These are phyloP conservation scores for Macrophomina tecta DNA, from an alignment of 2,329 filamentous ascomycete genomes.

Conservation along the genomic window DNA sequence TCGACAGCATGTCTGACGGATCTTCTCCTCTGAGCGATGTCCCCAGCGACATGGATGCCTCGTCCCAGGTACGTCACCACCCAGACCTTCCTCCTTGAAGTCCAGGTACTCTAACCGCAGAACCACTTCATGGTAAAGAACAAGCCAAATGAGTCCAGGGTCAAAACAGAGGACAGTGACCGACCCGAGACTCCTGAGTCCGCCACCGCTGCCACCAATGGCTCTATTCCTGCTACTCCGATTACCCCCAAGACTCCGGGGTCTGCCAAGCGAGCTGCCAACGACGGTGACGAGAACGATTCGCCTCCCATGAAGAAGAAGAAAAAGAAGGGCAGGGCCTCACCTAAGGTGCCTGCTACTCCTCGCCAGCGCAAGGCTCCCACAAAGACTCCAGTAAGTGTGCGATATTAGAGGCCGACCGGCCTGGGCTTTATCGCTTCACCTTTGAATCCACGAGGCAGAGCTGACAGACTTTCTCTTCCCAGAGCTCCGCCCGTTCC, in stretches of 20 bases:
- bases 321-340: slow-evolving; percentile 20
- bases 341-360: neutral
- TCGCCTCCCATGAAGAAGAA: slow-evolving; percentile 11
- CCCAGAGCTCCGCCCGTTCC: slow-evolving; percentile 14
- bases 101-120: neutral
- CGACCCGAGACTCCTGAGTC: neutral
- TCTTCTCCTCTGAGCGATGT: slow-evolving; percentile 1
- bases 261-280: slow-evolving; percentile 4
- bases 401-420: too few relatives aligned
- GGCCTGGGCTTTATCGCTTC: neutral
- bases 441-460: neutral
- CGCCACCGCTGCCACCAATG: too few relatives aligned
- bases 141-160: neutral
- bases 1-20: neutral
- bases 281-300: neutral
- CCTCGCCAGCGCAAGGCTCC: slow-evolving; percentile 25
- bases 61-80: neutral
- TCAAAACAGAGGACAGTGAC: neutral
- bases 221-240: neutral
- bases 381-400: slow-evolving; percentile 3
- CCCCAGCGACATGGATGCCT: neutral
- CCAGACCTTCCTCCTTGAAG: neutral
- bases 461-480: neutral
- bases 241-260: neutral
- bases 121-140: neutral